Evolutionary conservation across 2,329 filamentous ascomycete genomes (phyloP), one percentile per base, ranked within the genome.

Genomic region (Aspergillus fumigatiaffinis): DNA sequence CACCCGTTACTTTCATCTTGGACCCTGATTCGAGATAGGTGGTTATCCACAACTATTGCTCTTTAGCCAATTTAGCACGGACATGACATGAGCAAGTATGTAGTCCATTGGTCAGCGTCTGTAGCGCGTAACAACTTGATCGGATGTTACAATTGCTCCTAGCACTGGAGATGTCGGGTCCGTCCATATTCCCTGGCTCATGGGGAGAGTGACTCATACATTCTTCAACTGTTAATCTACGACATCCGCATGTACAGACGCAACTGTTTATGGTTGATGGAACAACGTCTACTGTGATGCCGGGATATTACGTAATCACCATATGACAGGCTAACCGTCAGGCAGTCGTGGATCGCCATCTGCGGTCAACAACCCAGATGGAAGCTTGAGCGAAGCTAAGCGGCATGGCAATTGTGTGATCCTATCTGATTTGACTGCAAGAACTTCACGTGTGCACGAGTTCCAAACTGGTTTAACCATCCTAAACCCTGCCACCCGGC

Each of bases 401-500:
- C 53, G 47, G 49, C 53, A 50, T 50, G 53, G 29, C 32, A 32
- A 51, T 50, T 47, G 28, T 32, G 42, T 29, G 38, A 42, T 51
- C 17, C 9, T 41, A 47, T 47, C 44, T 25, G 44, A 47, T 47
- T 26, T 47, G 44, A 47, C 12, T 47, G 21, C 20, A 47, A 47
- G 44, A 8, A 14, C 44, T 26, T 25, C 4, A 48, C 55, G 26
- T 55, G 46, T 42, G 21, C 53, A 50, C 55, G 56, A 47, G 21
- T 32, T 61, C 63, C 49, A 47, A 59, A 60, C 61, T 52, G 61
- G 56, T 58, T 58, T 58, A 56, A 50, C 48, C 51, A 23, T 53
- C n/a, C 21, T 49, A 50, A 35, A 44, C 26, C 26, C 32, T 46
- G 56, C 54, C 41, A 51, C 50, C 51, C 46, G 32, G 53, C 47